Base-by-base conservation (phyloP, 306 rosid species). In the Hylodesmum podocarpum region DNA sequence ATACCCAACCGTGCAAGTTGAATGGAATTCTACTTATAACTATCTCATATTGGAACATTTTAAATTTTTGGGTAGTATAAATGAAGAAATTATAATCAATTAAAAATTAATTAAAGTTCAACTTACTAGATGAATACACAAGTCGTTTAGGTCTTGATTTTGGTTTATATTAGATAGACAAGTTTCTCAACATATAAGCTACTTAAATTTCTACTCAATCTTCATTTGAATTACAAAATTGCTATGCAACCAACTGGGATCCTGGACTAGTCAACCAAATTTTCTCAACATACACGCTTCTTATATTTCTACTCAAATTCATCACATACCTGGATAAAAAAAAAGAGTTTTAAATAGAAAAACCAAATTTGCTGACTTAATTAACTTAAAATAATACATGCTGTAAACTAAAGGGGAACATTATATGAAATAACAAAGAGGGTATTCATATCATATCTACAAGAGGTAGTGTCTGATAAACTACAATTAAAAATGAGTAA, bases 101-200 rank as follows among this genome's bases (percentile, higher is more conserved):
- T 3, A 33, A 33, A 33, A 33, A 33, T 33, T 33, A 33, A 33
- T 33, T 33, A 33, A 33, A 33, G 6, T 33, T 33, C 5, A 33
- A 33, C 6, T 33, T 33, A 33, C 37, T 33, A 33, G 37, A 7
- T 1, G 6, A 3, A 33, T 33, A 33, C 4, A 33, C n/a, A 33
- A 4, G 37, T 40, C 80, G 50, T 75, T 78, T 84, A 93, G 98
- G 97, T 93, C 43, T 67, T 91, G 58, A 59, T 80, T 65, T 84
- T 72, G 80, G 89, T 85, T 67, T 55, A n/a, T 91, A 24, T 63
- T 91, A 85, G 91, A 93, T 40, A 0, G 37, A 33, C 37, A 33
- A 33, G 37, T 39, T 39, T n/a, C n/a, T n/a, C n/a, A n/a, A n/a
- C n/a, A n/a, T n/a, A n/a, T n/a, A n/a, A n/a, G n/a, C n/a, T n/a